Base-by-base conservation (phyloP, 371 early-diverging fungal species). In the Mucor irregularis region DNA sequence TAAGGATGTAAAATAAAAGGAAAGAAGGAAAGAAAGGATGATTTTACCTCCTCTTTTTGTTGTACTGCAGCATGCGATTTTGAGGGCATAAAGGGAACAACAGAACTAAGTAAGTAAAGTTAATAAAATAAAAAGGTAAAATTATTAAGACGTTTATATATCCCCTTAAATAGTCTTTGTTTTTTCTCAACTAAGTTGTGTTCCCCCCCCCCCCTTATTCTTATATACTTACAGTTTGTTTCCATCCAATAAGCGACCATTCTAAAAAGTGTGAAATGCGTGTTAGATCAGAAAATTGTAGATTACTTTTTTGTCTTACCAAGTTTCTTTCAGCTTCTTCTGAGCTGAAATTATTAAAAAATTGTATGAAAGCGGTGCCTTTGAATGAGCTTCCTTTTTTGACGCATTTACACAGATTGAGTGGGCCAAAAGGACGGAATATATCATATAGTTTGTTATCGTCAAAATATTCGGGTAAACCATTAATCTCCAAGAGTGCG, bases 371-470 rank as follows among this genome's bases (percentile, higher is more conserved):
- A 3, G 74, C 79, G 28, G 39, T 46, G 8, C 68, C 73, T 53
- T 47, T 55, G 49, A 61, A 66, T 8, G 40, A 51, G 22, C 61
- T 58, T 8, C 53, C 62, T 34, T 72, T 65, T 49, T 57, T 28
- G 9, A 63, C 45, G 29, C 70, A 40, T 49, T 66, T 69, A 29
- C 69, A 68, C 13, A 66, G 48, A 47, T 63, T 60, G 11, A 79
- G 51, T n/a, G 79, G 74, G 14, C 79, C 79, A 59, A 54, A 79
- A 2, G 66, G 58, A 44, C 69, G 69, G 42, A 79, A 76, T 4
- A 68, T 17, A 37, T 74, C 58, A 50, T 66, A 73, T 5, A 79
- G 29, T n/a, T 47, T 47, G 35, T 57, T 64, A 26, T 76, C 67
- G 28, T 65, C 67, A 17, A 57, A 66, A 38, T 61, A 54, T 14